phyloP scores from a whole-genome alignment of 2,329 filamentous ascomycete species.

The Fusarium heterosporum region DNA sequence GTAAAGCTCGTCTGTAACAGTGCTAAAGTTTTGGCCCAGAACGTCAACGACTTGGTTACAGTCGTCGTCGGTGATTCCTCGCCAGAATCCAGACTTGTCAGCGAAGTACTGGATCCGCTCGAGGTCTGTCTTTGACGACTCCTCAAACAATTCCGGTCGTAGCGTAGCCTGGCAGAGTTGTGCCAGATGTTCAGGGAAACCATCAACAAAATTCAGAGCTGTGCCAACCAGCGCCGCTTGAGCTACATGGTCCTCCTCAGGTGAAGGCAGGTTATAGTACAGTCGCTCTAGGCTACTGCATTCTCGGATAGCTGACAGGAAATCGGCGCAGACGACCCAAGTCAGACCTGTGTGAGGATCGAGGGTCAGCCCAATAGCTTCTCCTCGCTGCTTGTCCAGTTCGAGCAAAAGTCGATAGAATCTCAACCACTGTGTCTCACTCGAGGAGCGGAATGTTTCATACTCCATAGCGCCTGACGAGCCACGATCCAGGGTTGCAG shows the following conservation, averaged over 20 bases:
- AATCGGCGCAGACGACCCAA: conserved; percentile 88
- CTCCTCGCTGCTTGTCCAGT: conserved; percentile 85
- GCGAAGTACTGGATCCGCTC: conserved; percentile 84
- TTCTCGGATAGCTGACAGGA: conserved; percentile 80
- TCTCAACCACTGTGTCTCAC: conserved; percentile 87
- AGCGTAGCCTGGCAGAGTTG: conserved; percentile 76
- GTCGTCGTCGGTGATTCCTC: conserved; percentile 85
- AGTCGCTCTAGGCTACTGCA: conserved; percentile 83
- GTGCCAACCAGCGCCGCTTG: conserved; percentile 75
- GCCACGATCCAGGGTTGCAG: conserved; percentile 72
- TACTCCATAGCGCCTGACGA: conserved; percentile 77
- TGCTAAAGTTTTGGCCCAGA: conserved; percentile 74
- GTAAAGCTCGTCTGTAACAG: conserved; percentile 67
- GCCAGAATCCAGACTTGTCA: conserved; percentile 80
- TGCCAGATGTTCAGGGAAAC: conserved; percentile 75
- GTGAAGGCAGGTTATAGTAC: conserved; percentile 71
- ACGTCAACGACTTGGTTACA: conserved; percentile 75
- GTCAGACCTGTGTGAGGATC: conserved; percentile 78
- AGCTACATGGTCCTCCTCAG: conserved; percentile 65
- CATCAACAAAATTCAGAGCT: conserved; percentile 75
- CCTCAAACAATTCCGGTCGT: conserved; percentile 78
- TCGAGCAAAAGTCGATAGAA: conserved; percentile 90
- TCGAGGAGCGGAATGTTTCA: conserved; percentile 77
- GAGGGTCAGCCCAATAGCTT: conserved; percentile 81
- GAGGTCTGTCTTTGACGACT: conserved; percentile 74